A percentile compares a stretch with the other conserved stretches of the same genome.
Evolutionary conservation across 257 asterid species (phyloP).

Genomic region (Verbascum thapsus): DNA sequence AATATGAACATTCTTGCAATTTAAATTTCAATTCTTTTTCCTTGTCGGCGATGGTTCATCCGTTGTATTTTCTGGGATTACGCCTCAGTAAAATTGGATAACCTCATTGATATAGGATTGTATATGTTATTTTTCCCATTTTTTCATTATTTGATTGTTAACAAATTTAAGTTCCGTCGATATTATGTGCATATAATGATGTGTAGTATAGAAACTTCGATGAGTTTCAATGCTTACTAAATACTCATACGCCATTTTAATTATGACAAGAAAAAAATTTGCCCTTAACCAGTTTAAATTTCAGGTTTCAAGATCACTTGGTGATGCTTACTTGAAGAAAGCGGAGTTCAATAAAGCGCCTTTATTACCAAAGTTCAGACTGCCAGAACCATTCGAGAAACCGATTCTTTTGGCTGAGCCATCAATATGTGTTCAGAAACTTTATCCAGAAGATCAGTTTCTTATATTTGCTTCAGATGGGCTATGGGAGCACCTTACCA

Average conservation of each 20-base stretch:
- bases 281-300: conserved; percentile 10
- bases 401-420: conserved; percentile 79
- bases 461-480: conserved; percentile 89
- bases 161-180: background rate
- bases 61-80: background rate
- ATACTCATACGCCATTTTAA: background rate
- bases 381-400: conserved; percentile 55
- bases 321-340: conserved; percentile 78
- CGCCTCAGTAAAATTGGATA: background rate
- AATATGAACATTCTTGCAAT: too few relatives aligned
- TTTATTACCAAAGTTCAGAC: conserved; percentile 63
- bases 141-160: background rate
- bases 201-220: too few relatives aligned
- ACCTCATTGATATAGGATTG: conserved; percentile 2
- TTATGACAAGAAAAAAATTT: background rate
- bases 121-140: background rate
- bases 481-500: conserved; percentile 82
- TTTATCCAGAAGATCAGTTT: conserved; percentile 60
- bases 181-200: background rate
- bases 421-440: conserved; percentile 50
- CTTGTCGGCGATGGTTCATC: background rate
- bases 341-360: conserved; percentile 67
- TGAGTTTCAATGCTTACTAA: background rate
- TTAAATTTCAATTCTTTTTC: background rate
- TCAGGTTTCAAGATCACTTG: conserved; percentile 76